Base-by-base conservation (phyloP, 768 basidiomycete genomes). In the Pleurotus tuber-regium region DNA sequence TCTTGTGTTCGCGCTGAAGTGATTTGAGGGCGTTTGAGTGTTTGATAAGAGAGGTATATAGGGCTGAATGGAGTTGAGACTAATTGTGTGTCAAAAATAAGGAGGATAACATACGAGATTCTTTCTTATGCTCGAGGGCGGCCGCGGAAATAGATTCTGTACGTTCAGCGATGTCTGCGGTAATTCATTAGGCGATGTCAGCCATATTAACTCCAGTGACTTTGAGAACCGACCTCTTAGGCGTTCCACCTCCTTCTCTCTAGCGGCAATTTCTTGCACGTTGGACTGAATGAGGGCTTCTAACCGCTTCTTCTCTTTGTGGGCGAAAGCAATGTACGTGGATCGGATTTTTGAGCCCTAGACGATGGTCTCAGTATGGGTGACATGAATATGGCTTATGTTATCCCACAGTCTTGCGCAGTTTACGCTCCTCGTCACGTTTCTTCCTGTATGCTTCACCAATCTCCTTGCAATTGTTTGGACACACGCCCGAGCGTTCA, bases 331-430 rank as follows among this genome's bases (percentile, higher is more conserved):
- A 58, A 97, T 87, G 62, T 98, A 99, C 0, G 87, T 82, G 10
- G 86, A 78, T 40, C 96, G 87, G 56, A 98, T 90, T 75, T 98
- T 97, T 9, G 91, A 77, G 28, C 95, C 96, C 90, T 96, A 52
- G 26, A 16, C 19, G 46, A 24, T n/a, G 4, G 38, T 8, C 18
- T 12, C 3, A 51, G 35, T 14, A 14, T n/a, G 3, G 21, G 30
- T 30, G 10, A 24, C 6, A 16, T 9, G 14, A 53, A 18, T 38
- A 16, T 4, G 7, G 30, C 47, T 19, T 28, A 11, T 12, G 19
- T 28, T 10, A 26, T 69, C 84, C 14, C 57, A 91, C 92, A 28
- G 91, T 96, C 63, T 84, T 90, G 31, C 81, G 79, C 31, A 90
- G 69, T 70, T 92, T 94, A 28, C 74, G 73, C 61, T 89, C 86